Evolutionary conservation across 805 yeast genomes (phyloP).

Genomic region (Candida caryicola): DNA sequence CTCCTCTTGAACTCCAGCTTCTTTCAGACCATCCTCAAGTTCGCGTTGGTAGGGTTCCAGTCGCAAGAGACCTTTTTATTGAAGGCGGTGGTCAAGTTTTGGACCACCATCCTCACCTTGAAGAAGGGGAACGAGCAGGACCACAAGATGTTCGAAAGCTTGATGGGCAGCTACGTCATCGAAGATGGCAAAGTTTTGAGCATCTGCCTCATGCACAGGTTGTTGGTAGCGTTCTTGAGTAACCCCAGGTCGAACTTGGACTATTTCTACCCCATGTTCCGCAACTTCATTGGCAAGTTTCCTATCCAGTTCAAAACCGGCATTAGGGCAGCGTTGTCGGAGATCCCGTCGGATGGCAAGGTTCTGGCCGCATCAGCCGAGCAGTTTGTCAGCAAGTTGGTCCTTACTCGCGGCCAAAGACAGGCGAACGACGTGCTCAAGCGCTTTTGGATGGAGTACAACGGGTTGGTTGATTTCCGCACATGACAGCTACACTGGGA

Average conservation of each 20-base stretch:
- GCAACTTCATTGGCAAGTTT: conserved; percentile 46
- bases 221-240: conserved; percentile 34
- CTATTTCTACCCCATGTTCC: conserved; percentile 50
- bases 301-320: conserved; percentile 45
- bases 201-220: conserved; percentile 22
- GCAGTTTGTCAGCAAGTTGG: conserved; percentile 49
- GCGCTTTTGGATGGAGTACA: conserved; percentile 62
- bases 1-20: conserved; percentile 37
- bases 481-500: conserved; percentile 1
- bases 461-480: conserved; percentile 49
- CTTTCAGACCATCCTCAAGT: conserved; percentile 23
- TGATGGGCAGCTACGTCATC: conserved; percentile 14
- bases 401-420: conserved; percentile 65
- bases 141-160: conserved; percentile 25
- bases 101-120: conserved; percentile 49
- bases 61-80: conserved; percentile 56
- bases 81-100: conserved; percentile 51
- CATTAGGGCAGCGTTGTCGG: conserved; percentile 1
- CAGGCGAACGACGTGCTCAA: conserved; percentile 56
- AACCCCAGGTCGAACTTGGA: conserved; percentile 61
- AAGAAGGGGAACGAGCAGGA: conserved; percentile 46
- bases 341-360: not conserved
- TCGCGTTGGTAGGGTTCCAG: conserved; percentile 37
- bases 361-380: conserved; percentile 3
- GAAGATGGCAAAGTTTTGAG: conserved; percentile 19